Conservation (phyloP, 805 yeast species). For the Ogataea dorogensis region DNA sequence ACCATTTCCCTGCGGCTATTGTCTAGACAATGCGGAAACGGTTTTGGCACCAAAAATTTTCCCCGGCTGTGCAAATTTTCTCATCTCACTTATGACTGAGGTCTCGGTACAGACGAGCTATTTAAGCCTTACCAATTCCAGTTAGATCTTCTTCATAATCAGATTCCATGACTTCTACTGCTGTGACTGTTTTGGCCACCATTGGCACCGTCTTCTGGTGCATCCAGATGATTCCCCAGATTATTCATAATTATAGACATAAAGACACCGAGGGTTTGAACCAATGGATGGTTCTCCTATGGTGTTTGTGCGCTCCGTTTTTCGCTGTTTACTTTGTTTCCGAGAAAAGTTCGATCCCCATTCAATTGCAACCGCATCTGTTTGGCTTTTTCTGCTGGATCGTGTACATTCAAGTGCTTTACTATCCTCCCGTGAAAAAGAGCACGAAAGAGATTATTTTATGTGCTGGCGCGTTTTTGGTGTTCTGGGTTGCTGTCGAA, state of each 20-base stretch:
- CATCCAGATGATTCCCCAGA: conserved; percentile 76
- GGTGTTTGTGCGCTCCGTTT: conserved; percentile 66
- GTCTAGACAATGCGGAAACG: conserved; percentile 6
- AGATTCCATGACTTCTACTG: conserved; percentile 33
- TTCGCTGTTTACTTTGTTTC: conserved; percentile 51
- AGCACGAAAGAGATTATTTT: conserved; percentile 31
- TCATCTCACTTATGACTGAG: not conserved
- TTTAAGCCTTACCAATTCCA: conserved; percentile 2
- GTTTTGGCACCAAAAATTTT: conserved; percentile 3
- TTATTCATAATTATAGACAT: conserved; percentile 65
- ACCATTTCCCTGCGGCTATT: conserved; percentile 2
- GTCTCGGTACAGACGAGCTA: not conserved
- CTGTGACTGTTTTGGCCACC: conserved; percentile 78
- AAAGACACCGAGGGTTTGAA: conserved; percentile 88
- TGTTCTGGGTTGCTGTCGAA: conserved; percentile 41
- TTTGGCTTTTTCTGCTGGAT: conserved; percentile 51
- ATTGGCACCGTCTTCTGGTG: conserved; percentile 94
- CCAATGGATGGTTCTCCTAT: conserved; percentile 80
- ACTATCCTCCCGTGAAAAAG: conserved; percentile 49
- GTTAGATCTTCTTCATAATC: not conserved
- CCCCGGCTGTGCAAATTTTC: conserved; percentile 1
- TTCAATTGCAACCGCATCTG: conserved; percentile 52
- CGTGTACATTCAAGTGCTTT: conserved; percentile 48
- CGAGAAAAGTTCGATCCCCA: conserved; percentile 48
- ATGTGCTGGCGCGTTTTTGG: conserved; percentile 35